Evolutionary conservation across 345 rosid species (phyloP).

Genomic region (Euphorbia tirucalli): DNA sequence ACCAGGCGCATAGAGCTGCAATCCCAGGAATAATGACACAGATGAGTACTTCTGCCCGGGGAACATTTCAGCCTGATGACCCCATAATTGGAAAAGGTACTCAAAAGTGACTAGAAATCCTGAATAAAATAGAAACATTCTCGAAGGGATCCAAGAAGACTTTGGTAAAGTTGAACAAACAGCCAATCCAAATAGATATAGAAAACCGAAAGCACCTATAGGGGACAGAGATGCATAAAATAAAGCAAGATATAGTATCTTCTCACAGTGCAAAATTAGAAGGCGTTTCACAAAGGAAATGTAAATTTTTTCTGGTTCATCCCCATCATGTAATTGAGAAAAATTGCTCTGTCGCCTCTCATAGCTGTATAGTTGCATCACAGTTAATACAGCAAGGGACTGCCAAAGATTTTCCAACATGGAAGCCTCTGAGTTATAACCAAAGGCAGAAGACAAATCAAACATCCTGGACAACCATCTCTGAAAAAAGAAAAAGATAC

Average conservation of each 20-base stretch:
- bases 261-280: conserved; percentile 42
- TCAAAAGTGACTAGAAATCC: conserved; percentile 37
- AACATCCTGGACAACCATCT: conserved; percentile 31
- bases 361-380: conserved; percentile 45
- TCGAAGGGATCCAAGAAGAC: conserved; percentile 39
- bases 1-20: conserved; percentile 30
- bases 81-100: conserved; percentile 45
- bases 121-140: conserved; percentile 36
- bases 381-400: conserved; percentile 37
- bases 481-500: conserved; percentile 27
- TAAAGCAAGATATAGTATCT: conserved; percentile 35
- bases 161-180: conserved; percentile 40
- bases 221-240: conserved; percentile 45
- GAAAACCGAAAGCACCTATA: conserved; percentile 37
- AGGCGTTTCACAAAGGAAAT: conserved; percentile 31
- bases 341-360: conserved; percentile 37
- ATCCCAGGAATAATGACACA: conserved; percentile 33
- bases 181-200: conserved; percentile 38
- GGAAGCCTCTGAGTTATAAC: conserved; percentile 36
- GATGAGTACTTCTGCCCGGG: conserved; percentile 35
- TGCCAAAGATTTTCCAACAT: conserved; percentile 35
- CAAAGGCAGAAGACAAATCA: conserved; percentile 28
- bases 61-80: conserved; percentile 33
- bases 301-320: conserved; percentile 9
- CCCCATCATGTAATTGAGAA: neutral